Base-by-base conservation (phyloP, 352 stramenopile genomes). In the Globisporangium polare region DNA sequence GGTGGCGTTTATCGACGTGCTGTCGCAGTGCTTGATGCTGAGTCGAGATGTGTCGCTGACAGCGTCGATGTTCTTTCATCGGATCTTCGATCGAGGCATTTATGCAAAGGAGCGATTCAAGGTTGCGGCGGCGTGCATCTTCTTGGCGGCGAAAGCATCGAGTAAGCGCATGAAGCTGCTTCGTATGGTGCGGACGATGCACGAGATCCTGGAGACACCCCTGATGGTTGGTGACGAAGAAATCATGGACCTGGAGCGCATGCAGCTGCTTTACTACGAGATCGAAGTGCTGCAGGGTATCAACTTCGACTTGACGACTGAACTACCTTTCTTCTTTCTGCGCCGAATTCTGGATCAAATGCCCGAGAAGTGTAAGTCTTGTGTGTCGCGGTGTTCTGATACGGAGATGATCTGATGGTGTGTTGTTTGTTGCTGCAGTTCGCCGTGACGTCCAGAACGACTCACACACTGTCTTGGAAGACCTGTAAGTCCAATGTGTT, bases 81-180 rank as follows among this genome's bases (percentile, higher is more conserved):
- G 75, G 35, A 72, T 95, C 20, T 93, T 91, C 50, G 83, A 95
- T 33, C 72, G 82, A 13, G 86, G 86, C 13, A 92, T 95, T 42
- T 95, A 90, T 61, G 78, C 80, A 3, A 67, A 75, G 35, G 86
- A 95, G 59, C 63, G 86, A 10, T 95, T 81, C 68, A 95, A 95
- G 60, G 86, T 93, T 37, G 86, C 86, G 1, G 86, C 86, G 3
- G 86, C 86, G 2, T 91, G 82, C 50, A 80, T 95, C 26, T 95
- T 95, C 50, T 65, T 95, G 2, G 73, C 86, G 1, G 86, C 86
- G 0, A 95, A 95, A 61, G 86, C 86, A 0, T 80, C 86, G 13
- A 93, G 83, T 65, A 92, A 95, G 65, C 86, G 86, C 13, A 95
- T 95, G 86, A 92, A 92, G 67, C 65, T 95, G 46, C 63, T 95